Conservation (phyloP, 1,284 basidiomycete genomes). For the Pseudozyma sp. region DNA sequence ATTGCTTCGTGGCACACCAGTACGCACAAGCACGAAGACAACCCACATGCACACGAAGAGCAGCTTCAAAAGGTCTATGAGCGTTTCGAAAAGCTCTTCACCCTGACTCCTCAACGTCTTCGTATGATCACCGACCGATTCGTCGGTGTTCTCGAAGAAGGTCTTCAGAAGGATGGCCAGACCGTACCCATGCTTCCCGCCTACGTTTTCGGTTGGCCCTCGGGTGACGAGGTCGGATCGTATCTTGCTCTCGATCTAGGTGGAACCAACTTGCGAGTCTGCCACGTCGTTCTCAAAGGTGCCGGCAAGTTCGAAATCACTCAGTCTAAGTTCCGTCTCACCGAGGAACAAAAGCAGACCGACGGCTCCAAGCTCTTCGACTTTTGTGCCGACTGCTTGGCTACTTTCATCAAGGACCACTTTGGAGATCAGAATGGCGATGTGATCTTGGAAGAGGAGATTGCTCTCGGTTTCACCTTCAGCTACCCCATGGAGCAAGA, state of each 20-base stretch:
- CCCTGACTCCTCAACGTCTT: constrained; percentile 62
- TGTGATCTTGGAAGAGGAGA: constrained; percentile 77
- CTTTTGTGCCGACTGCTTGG: constrained; percentile 94
- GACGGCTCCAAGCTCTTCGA: constrained; percentile 94
- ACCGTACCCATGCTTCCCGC: constrained; percentile 96
- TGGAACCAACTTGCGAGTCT: constrained; percentile 93
- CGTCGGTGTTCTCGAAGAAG: constrained; percentile 88
- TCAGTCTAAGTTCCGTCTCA: constrained; percentile 95
- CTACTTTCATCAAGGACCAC: constrained; percentile 87
- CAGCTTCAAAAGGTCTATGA: constrained; percentile 55
- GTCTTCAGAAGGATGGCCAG: constrained; percentile 84
- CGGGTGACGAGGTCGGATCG: constrained; percentile 87
- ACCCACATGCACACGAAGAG: constrained; percentile 53
- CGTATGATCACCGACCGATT: constrained; percentile 87
- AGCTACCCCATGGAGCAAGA: constrained; percentile 75
- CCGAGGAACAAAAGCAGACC: constrained; percentile 98
- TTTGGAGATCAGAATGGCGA: constrained; percentile 72
- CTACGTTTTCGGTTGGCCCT: constrained; percentile 96
- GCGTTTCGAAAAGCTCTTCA: constrained; percentile 61
- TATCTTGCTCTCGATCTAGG: constrained; percentile 95
- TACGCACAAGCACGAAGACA: constrained; percentile 56
- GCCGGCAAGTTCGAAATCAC: constrained; percentile 96
- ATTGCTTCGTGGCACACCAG: constrained; percentile 64
- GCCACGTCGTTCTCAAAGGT: constrained; percentile 91
- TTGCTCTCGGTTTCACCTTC: constrained; percentile 94